These are phyloP conservation scores for Penicillium lividum DNA, from an alignment of 495 filamentous ascomycete species.

Conservation along the genomic window DNA sequence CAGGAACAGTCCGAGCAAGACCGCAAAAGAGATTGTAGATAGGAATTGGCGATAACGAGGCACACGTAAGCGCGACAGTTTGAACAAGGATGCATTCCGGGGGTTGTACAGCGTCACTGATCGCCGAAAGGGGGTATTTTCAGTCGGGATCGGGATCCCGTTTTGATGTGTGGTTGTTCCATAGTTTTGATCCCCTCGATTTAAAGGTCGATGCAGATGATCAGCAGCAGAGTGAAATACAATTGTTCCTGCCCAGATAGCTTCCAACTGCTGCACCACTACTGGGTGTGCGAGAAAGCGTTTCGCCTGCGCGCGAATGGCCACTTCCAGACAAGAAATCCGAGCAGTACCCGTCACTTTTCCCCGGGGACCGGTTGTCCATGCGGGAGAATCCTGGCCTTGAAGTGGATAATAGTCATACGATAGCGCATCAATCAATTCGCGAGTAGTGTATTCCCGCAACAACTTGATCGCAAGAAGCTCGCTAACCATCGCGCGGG, in stretches of 20 bases:
- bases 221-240: conserved; percentile 88
- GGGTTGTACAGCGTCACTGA: conserved; percentile 89
- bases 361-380: conserved; percentile 32
- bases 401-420: conserved; percentile 95
- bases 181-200: conserved; percentile 31
- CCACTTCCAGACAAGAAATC: conserved; percentile 86
- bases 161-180: conserved; percentile 21
- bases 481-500: conserved; percentile 84
- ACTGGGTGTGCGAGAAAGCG: conserved; percentile 86
- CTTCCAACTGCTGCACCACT: conserved; percentile 88
- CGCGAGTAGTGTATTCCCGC: conserved; percentile 82
- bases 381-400: conserved; percentile 57
- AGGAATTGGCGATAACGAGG: conserved; percentile 87
- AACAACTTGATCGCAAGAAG: conserved; percentile 88
- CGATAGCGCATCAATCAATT: conserved; percentile 86
- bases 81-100: conserved; percentile 83
- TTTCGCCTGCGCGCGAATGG: conserved; percentile 87
- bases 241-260: conserved; percentile 92
- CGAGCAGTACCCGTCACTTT: conserved; percentile 59
- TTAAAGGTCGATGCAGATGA: conserved; percentile 64
- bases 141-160: conserved; percentile 20
- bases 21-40: conserved; percentile 79
- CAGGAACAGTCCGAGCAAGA: conserved; percentile 80
- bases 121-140: conserved; percentile 53
- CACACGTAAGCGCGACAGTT: conserved; percentile 83